Base-by-base conservation (phyloP, 441 rosid species). In the Hura crepitans region DNA sequence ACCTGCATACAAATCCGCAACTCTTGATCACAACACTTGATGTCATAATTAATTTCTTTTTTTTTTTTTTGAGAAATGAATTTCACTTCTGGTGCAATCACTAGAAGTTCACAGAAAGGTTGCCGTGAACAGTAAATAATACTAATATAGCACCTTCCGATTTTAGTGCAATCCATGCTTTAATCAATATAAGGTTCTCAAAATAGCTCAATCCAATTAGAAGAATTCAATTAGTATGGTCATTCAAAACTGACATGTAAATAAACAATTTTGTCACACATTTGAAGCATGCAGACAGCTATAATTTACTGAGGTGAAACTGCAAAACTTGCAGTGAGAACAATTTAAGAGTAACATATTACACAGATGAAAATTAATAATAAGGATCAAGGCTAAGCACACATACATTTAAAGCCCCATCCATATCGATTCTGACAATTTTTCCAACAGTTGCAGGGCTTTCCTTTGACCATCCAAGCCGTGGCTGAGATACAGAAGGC, bases 391-490 rank as follows among this genome's bases (percentile, higher is more conserved):
- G 65, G 39, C 58, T 37, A 23, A n/a, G 66, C 57, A 72, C 62
- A 69, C 98, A 79, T 86, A 96, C 99, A 82, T 91, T 96, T 66
- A 96, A 82, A 81, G 96, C 87, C 65, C 99, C 98, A 75, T 96
- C 98, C 98, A 93, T 91, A 85, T 96, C 96, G 59, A 96, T 89
- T 75, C 91, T 88, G 46, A 63, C 79, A 77, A 93, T 83, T 84
- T 89, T 93, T 62, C 98, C 99, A 73, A 91, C 86, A 59, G 96
- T 91, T 58, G 98, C 97, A 42, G 92, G 94, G 75, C 91, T 89
- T 80, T 96, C 97, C 77, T 89, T 85, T 72, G 96, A 89, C 99
- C 99, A 96, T 77, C 99, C 99, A 73, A 96, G 93, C 70, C 91
- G 85, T 75, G 99, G 99, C 80, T 89, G 96, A 64, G 89, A 70